A percentile compares a stretch with the other conserved stretches of the same genome.
These are phyloP conservation scores for Sclerotiophoma versabilis DNA, from an alignment of 2,329 filamentous ascomycete genomes.

Conservation along the genomic window DNA sequence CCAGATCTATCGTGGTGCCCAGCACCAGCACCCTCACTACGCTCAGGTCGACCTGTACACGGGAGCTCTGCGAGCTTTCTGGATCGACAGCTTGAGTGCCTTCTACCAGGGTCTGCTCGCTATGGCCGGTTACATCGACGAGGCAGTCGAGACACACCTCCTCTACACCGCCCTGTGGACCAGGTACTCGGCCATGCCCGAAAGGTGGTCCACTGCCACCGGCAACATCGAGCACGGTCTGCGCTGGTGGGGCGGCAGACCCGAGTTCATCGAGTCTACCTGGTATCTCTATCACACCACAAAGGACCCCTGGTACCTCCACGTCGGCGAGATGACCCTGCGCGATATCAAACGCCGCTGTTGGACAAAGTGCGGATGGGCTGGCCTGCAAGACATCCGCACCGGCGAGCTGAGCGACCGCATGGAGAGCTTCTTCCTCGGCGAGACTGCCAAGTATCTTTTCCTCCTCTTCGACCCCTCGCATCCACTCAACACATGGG, in stretches of 20 bases:
- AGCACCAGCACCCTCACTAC: constrained; percentile 87
- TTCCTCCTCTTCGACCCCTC: constrained; percentile 87
- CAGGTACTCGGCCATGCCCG: constrained; percentile 89
- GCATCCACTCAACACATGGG: constrained; percentile 86
- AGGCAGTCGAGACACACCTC: constrained; percentile 88
- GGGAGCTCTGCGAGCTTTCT: constrained; percentile 85
- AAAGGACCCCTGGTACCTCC: constrained; percentile 92
- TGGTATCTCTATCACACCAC: constrained; percentile 97
- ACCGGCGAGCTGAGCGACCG: constrained; percentile 87
- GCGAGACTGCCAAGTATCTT: constrained; percentile 95
- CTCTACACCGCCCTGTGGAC: constrained; percentile 95
- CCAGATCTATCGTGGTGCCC: constrained; percentile 81
- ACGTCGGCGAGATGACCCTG: constrained; percentile 94
- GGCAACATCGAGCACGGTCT: constrained; percentile 85
- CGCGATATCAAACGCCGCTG: constrained; percentile 87
- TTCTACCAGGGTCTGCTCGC: constrained; percentile 92
- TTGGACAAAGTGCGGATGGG: constrained; percentile 92
- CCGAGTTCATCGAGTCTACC: constrained; percentile 96
- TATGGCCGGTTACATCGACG: constrained; percentile 86
- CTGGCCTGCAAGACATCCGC: constrained; percentile 70
- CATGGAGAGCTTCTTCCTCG: constrained; percentile 99
- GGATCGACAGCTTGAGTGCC: constrained; percentile 95
- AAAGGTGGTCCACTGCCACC: constrained; percentile 88
- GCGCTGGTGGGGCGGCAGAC: constrained; percentile 92
- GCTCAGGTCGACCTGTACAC: constrained; percentile 88